These are phyloP conservation scores for Pseudocohnilembus persalinus DNA, from an alignment of 169 alveolate species.

Conservation along the genomic window DNA sequence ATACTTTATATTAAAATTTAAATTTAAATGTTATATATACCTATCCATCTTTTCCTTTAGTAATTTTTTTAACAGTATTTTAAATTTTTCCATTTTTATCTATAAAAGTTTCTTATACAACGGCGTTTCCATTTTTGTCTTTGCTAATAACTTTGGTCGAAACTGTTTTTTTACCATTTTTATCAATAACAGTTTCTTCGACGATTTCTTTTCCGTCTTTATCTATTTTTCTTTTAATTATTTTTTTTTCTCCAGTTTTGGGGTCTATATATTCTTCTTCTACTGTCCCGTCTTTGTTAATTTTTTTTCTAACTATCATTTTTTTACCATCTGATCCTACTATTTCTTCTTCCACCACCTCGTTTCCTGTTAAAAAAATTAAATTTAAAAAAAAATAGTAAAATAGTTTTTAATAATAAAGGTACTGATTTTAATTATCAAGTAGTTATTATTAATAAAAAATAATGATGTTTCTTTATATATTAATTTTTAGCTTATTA, in stretches of 20 bases:
- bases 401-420: no score
- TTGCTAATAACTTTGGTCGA: conserved; percentile 8
- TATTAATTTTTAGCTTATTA: no score
- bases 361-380: conserved; percentile 45
- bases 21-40: conserved; percentile 1
- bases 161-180: conserved; percentile 28
- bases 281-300: conserved; percentile 42
- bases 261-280: conserved; percentile 38
- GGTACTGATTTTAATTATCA: no score
- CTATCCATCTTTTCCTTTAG: conserved; percentile 9
- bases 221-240: conserved; percentile 38
- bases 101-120: conserved; percentile 30
- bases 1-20: not conserved
- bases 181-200: conserved; percentile 38
- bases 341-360: conserved; percentile 45
- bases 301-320: conserved; percentile 26
- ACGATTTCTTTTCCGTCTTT: conserved; percentile 34
- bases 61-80: conserved; percentile 6
- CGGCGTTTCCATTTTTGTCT: conserved; percentile 37
- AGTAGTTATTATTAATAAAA: no score
- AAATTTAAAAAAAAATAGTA: no score
- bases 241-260: conserved; percentile 39
- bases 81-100: conserved; percentile 20
- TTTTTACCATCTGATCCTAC: conserved; percentile 41
- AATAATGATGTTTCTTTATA: no score